Conservation (phyloP, 1,284 basidiomycete genomes). For the Ustilago esculenta region DNA sequence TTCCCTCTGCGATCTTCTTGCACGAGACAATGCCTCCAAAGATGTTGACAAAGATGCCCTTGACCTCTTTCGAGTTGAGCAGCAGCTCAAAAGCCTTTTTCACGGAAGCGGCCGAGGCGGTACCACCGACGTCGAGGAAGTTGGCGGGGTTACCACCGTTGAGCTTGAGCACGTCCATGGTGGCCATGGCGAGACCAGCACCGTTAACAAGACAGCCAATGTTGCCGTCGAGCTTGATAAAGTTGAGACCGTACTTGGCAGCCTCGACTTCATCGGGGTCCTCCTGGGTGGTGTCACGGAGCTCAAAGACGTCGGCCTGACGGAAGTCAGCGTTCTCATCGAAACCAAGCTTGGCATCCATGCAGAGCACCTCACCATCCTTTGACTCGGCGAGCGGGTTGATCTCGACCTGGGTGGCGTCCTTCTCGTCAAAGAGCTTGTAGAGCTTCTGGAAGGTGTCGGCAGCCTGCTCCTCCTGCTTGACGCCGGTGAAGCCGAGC, state of each 20-base stretch:
- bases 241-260: conserved; percentile 85
- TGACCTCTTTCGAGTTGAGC: conserved; percentile 87
- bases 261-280: conserved; percentile 92
- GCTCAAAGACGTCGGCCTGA: conserved; percentile 86
- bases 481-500: conserved; percentile 83
- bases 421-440: conserved; percentile 97
- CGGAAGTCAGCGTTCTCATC: conserved; percentile 99
- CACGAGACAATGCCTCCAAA: conserved; percentile 92
- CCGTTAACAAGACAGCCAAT: conserved; percentile 99
- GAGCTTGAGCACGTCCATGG: conserved; percentile 96
- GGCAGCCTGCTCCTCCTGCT: conserved; percentile 83
- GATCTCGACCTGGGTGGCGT: conserved; percentile 99
- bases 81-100: conserved; percentile 99
- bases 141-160: conserved; percentile 82
- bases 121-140: conserved; percentile 97
- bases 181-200: conserved; percentile 98
- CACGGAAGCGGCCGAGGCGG: conserved; percentile 96
- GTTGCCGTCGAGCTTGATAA: conserved; percentile 98
- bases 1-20: conserved; percentile 79
- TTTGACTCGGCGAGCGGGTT: conserved; percentile 96
- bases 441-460: conserved; percentile 94
- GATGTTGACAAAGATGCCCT: conserved; percentile 96
- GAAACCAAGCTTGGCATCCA: conserved; percentile 99
- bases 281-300: conserved; percentile 94
- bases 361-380: conserved; percentile 94